Conservation (phyloP, 1,139 yeast genomes). For the Hansenula lynferdii region DNA sequence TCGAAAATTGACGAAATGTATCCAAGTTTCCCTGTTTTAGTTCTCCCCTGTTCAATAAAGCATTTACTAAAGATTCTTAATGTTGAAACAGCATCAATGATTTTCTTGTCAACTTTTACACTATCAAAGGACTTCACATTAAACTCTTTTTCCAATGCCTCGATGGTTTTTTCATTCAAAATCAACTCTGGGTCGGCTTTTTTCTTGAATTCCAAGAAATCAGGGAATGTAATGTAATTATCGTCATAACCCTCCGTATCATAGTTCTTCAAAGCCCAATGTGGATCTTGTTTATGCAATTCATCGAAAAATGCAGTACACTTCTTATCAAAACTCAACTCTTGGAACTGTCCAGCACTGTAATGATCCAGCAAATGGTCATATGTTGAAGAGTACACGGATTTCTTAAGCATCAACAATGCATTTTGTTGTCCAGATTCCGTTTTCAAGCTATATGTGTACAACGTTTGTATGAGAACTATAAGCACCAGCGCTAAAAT, state of each 20-base stretch:
- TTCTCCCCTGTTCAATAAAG: constrained; percentile 22
- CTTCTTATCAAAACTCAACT: constrained; percentile 8
- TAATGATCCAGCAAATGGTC: constrained; percentile 7
- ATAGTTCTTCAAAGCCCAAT: constrained; percentile 20
- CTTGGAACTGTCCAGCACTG: constrained; percentile 5
- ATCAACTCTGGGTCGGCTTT: constrained; percentile 20
- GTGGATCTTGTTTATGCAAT: constrained; percentile 6
- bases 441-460: no score
- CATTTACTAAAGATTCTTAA: constrained; percentile 39
- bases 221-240: constrained; percentile 25
- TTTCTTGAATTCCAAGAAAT: no score
- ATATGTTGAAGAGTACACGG: constrained; percentile 11
- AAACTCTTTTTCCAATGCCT: constrained; percentile 12
- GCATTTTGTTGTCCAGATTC: no score
- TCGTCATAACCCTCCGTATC: constrained; percentile 18
- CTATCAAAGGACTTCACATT: constrained; percentile 16
- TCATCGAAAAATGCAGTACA: constrained; percentile 17
- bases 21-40: neutral
- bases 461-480: constrained; percentile 8
- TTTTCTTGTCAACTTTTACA: constrained; percentile 28
- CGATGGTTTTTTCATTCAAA: constrained; percentile 7
- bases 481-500: constrained; percentile 8
- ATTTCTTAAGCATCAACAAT: constrained; percentile 11
- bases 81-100: constrained; percentile 33
- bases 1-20: neutral